phyloP scores from a whole-genome alignment of 2,329 filamentous ascomycete genomes.

The Anthostomella pinea region DNA sequence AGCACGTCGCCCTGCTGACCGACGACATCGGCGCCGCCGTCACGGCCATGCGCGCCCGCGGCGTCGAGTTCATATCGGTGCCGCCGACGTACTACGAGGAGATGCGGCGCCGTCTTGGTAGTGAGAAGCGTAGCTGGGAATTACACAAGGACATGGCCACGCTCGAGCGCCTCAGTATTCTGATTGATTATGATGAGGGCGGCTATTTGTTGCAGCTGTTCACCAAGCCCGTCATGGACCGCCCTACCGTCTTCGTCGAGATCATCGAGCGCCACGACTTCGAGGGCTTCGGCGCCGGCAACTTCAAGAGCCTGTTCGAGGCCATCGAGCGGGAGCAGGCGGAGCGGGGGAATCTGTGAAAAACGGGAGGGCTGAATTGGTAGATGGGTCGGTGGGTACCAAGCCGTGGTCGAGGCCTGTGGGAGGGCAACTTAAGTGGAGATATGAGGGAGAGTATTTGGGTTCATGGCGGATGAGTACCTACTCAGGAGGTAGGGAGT shows the following conservation, averaged over 20 bases:
- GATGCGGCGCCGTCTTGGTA: slow-evolving; percentile 71
- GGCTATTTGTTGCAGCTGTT: slow-evolving; percentile 79
- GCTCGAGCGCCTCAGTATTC: slow-evolving; percentile 74
- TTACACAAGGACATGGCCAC: slow-evolving; percentile 78
- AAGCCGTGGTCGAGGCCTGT: too few species aligned
- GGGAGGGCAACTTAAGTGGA: too few species aligned
- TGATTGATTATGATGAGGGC: slow-evolving; percentile 93
- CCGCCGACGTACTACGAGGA: slow-evolving; percentile 81
- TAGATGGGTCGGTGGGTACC: too few species aligned
- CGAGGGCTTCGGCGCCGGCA: slow-evolving; percentile 88
- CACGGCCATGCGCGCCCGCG: slow-evolving; percentile 73
- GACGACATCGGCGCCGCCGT: slow-evolving; percentile 76
- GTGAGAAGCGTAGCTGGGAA: slow-evolving; percentile 56
- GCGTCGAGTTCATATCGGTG: slow-evolving; percentile 90
- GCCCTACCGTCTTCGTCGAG: slow-evolving; percentile 93
- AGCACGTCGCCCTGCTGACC: slow-evolving; percentile 88
- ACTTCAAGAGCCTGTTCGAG: slow-evolving; percentile 94
- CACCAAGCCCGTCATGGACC: slow-evolving; percentile 87
- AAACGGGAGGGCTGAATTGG: too few species aligned
- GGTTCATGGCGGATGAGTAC: too few species aligned
- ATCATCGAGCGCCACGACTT: slow-evolving; percentile 93
- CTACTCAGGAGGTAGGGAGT: too few species aligned
- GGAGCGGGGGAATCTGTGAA: slow-evolving; percentile 74
- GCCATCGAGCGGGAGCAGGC: slow-evolving; percentile 93
- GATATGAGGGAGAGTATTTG: neutral